Percentiles rank a stretch among this genome's conserved stretches.
phyloP scores from a whole-genome alignment of 805 yeast genomes.

The Nakazawaea laoshanensis region DNA sequence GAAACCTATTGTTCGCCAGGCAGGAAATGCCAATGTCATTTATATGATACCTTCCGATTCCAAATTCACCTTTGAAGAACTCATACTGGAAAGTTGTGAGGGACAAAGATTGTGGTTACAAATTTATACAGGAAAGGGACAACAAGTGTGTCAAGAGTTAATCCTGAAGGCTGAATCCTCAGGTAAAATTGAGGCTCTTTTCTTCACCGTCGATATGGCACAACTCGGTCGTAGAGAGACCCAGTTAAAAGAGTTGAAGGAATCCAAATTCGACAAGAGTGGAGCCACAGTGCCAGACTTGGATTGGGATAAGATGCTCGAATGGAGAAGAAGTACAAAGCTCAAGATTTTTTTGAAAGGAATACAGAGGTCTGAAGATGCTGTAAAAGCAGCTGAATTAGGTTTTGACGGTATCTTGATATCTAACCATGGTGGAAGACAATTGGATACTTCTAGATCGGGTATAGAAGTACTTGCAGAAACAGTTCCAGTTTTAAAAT shows the following conservation, averaged over 20 bases:
- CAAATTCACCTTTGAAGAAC: slow-evolving; percentile 32
- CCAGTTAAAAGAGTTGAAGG: slow-evolving; percentile 14
- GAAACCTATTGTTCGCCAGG: slow-evolving; percentile 28
- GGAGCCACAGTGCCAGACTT: background rate
- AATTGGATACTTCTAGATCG: slow-evolving; percentile 22
- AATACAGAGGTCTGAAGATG: slow-evolving; percentile 13
- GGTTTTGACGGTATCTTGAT: slow-evolving; percentile 24
- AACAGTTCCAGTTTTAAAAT: slow-evolving; percentile 33
- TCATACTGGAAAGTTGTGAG: slow-evolving; percentile 25
- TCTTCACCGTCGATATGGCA: slow-evolving; percentile 33
- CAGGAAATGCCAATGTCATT: slow-evolving; percentile 26
- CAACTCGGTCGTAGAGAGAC: slow-evolving; percentile 33
- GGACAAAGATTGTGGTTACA: slow-evolving; percentile 32
- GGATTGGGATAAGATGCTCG: slow-evolving; percentile 12
- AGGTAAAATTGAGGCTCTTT: slow-evolving; percentile 23
- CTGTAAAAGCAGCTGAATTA: slow-evolving; percentile 21
- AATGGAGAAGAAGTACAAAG: background rate
- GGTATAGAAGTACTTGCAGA: slow-evolving; percentile 45
- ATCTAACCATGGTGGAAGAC: slow-evolving; percentile 27
- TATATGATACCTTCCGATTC: slow-evolving; percentile 37
- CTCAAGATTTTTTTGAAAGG: slow-evolving; percentile 12
- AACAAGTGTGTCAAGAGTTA: slow-evolving; percentile 17
- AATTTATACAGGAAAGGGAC: slow-evolving; percentile 26
- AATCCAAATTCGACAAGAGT: background rate
- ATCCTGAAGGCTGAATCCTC: slow-evolving; percentile 22